Evolutionary conservation across 176 grass and related monocot genomes (phyloP).

Genomic region (Bonia amplexicaulis): DNA sequence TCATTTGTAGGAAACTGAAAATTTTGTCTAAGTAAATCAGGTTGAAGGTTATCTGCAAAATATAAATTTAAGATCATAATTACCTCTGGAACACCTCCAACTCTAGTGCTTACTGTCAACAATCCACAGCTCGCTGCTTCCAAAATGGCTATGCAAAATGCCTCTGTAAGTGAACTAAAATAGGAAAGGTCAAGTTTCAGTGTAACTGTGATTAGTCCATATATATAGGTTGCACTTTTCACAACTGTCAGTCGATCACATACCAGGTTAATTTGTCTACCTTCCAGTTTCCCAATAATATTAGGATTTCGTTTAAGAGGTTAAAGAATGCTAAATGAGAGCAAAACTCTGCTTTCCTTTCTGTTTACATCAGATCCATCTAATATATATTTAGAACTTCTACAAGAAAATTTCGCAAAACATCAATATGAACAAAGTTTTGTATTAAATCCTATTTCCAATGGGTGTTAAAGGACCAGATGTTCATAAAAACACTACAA

Average conservation of each 20-base stretch:
- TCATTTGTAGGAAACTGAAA: background rate
- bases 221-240: background rate
- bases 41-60: conserved; percentile 8
- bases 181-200: conserved; percentile 1
- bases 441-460: background rate
- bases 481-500: background rate
- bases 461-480: background rate
- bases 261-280: background rate
- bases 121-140: conserved; percentile 97
- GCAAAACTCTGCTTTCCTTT: background rate
- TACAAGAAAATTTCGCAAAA: background rate
- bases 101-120: conserved; percentile 92
- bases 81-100: conserved; percentile 93
- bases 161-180: conserved; percentile 93
- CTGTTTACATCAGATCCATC: conserved; percentile 2
- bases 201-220: background rate
- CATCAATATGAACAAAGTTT: background rate
- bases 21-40: background rate
- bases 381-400: background rate
- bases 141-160: conserved; percentile 98
- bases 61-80: conserved; percentile 1
- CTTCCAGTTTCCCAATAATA: conserved; percentile 7
- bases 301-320: background rate
- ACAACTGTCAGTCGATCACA: background rate
- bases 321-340: background rate